A percentile compares a stretch with the other conserved stretches of the same genome.
Evolutionary conservation across 192 early-diverging fungal genomes (phyloP).

Genomic region (Lunasporangiospora selenospora): DNA sequence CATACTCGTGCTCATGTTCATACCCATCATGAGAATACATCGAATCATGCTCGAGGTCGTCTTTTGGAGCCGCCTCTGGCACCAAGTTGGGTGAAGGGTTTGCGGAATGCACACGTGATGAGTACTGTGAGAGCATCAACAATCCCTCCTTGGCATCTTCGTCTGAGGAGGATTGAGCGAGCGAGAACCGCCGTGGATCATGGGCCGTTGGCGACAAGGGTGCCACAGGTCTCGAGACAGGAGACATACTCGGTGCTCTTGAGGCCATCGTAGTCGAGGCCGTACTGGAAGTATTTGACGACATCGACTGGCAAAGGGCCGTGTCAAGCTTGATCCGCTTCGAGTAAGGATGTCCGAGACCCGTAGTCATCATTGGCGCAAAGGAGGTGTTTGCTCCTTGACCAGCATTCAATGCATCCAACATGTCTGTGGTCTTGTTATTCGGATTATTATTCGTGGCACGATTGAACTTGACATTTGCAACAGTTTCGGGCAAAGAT

Average conservation of each 20-base stretch:
- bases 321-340: slow-evolving; percentile 15
- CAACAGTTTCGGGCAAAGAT: slow-evolving; percentile 16
- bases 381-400: slow-evolving; percentile 24
- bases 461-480: slow-evolving; percentile 22
- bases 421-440: slow-evolving; percentile 47
- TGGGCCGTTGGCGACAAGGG: no score
- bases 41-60: no score
- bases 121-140: slow-evolving; percentile 14
- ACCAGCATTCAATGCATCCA: slow-evolving; percentile 38
- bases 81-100: slow-evolving; percentile 15
- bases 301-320: no score
- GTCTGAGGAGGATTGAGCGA: no score
- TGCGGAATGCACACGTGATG: neutral
- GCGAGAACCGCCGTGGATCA: no score
- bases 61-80: neutral
- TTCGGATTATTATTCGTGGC: slow-evolving; percentile 45
- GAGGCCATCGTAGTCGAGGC: no score
- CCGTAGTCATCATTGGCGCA: slow-evolving; percentile 41
- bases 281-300: no score
- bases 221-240: no score
- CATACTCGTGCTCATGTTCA: no score
- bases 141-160: slow-evolving; percentile 41
- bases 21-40: no score
- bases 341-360: slow-evolving; percentile 18
- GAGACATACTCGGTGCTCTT: no score